These are phyloP conservation scores for Raphanus hybrid DNA, from an alignment of 441 rosid species.

Conservation along the genomic window DNA sequence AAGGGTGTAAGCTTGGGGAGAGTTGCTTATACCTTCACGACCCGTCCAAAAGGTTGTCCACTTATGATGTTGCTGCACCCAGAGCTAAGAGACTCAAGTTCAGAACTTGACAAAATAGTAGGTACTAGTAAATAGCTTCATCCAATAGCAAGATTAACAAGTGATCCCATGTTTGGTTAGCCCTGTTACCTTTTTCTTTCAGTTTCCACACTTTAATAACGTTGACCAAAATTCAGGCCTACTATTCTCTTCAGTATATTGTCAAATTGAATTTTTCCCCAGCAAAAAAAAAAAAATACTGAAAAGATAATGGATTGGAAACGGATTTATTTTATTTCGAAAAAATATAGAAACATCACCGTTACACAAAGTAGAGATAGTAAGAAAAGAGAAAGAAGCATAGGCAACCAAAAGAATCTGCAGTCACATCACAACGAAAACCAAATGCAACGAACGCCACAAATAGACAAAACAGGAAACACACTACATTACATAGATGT, in stretches of 20 bases:
- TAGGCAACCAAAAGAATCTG: not conserved
- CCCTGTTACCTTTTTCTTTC: not conserved
- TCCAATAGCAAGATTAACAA: not conserved
- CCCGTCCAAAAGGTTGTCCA: conserved; percentile 30
- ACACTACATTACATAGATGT: not conserved
- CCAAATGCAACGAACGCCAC: not conserved
- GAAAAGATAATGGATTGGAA: not conserved
- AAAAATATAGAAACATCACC: not conserved
- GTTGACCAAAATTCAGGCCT: not conserved
- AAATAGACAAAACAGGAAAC: conserved; percentile 6
- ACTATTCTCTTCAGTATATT: not conserved
- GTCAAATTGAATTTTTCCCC: not conserved
- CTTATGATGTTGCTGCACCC: conserved; percentile 32
- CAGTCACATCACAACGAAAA: conserved; percentile 1
- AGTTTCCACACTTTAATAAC: not conserved
- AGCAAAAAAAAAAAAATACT: not conserved
- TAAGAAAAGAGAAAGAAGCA: not conserved
- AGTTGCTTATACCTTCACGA: conserved; percentile 58
- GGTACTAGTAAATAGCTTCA: not conserved
- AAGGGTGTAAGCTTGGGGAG: conserved; percentile 62
- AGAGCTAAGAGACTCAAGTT: conserved; percentile 54
- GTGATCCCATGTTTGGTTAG: conserved; percentile 12
- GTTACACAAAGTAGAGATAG: not conserved
- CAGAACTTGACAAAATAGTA: not conserved
- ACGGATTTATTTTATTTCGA: not conserved